phyloP scores from a whole-genome alignment of 768 basidiomycete species.

The Lactarius vividus region DNA sequence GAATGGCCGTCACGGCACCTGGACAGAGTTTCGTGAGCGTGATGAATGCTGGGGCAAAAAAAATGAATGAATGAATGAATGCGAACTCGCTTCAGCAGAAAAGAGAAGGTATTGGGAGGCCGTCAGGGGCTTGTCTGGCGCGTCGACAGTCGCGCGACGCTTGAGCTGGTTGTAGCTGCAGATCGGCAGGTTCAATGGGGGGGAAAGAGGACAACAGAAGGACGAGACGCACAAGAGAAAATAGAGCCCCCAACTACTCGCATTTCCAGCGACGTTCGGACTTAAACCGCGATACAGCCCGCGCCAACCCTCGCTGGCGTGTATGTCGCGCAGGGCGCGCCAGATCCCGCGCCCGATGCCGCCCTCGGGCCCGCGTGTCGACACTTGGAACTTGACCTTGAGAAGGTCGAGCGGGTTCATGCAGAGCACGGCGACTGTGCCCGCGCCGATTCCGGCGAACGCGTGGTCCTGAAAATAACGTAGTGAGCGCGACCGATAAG shows the following conservation, averaged over 20 bases:
- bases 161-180: constrained; percentile 92
- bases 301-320: constrained; percentile 68
- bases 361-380: constrained; percentile 59
- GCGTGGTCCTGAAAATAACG: not conserved
- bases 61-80: constrained; percentile 29
- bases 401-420: constrained; percentile 98
- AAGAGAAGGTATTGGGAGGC: constrained; percentile 81
- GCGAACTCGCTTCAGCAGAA: constrained; percentile 95
- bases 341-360: constrained; percentile 75
- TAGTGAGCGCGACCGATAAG: too few species aligned
- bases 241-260: constrained; percentile 49
- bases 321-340: constrained; percentile 68
- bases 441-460: constrained; percentile 53
- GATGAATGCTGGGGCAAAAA: not conserved
- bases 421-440: constrained; percentile 86
- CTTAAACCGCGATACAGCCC: constrained; percentile 90
- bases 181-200: not conserved
- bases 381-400: constrained; percentile 91
- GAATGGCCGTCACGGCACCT: constrained; percentile 92
- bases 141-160: constrained; percentile 66
- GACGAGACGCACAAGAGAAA: constrained; percentile 69
- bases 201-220: too few species aligned
- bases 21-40: not conserved
- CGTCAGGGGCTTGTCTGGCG: constrained; percentile 64
- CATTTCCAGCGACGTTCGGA: constrained; percentile 92